Conservation (phyloP, 2,329 filamentous ascomycete genomes). For the Cladosporium sp. region DNA sequence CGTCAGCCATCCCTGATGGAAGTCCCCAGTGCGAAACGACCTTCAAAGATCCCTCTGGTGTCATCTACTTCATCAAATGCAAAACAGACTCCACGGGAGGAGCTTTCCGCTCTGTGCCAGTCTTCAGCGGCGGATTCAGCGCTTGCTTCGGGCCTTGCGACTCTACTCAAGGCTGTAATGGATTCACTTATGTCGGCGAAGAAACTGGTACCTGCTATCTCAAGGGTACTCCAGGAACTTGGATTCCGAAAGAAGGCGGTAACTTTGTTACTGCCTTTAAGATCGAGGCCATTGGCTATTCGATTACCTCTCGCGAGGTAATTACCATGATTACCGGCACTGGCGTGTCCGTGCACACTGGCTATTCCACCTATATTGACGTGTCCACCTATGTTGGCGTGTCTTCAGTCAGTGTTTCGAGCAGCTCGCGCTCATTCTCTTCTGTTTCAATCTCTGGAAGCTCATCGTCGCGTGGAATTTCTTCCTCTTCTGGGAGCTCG, state of each 20-base stretch:
- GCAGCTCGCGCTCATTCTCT: background rate
- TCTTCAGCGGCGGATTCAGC: constrained; percentile 10
- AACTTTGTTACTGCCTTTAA: background rate
- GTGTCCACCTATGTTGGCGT: background rate
- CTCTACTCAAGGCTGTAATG: constrained; percentile 5
- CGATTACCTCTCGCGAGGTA: background rate
- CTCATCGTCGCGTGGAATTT: background rate
- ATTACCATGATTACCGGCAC: too few species aligned
- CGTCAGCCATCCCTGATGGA: background rate
- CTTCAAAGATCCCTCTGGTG: constrained; percentile 4
- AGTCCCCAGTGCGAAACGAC: background rate
- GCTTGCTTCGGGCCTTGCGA: constrained; percentile 14
- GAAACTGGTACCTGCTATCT: constrained; percentile 16
- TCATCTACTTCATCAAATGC: constrained; percentile 10
- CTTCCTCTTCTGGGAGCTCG: background rate
- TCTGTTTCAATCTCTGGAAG: background rate
- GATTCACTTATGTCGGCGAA: constrained; percentile 14
- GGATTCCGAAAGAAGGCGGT: background rate
- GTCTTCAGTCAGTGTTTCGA: background rate
- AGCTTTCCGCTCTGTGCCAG: constrained; percentile 2
- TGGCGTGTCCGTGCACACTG: too few species aligned
- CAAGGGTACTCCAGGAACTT: constrained; percentile 8
- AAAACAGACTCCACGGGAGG: background rate
- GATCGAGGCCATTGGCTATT: constrained; percentile 2
- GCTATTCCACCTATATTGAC: too few species aligned